Evolutionary conservation across 352 stramenopile genomes (phyloP).

Genomic region (Plasmopara muralis): DNA sequence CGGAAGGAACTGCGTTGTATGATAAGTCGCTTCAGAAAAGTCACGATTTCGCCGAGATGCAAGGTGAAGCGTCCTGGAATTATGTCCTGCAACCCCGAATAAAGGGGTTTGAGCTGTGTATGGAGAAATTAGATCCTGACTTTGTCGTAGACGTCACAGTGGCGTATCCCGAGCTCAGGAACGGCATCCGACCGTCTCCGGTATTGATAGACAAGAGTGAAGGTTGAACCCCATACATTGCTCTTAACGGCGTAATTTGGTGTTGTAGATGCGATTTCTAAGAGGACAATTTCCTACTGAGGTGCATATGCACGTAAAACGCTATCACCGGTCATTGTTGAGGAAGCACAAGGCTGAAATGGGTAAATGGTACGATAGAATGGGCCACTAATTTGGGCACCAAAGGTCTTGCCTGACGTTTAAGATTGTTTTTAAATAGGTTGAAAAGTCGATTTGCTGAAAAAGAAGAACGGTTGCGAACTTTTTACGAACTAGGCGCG

Average conservation of each 20-base stretch:
- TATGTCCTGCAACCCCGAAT: constrained; percentile 67
- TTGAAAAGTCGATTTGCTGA: constrained; percentile 59
- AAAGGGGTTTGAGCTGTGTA: constrained; percentile 62
- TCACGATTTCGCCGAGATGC: constrained; percentile 48
- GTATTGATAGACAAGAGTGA: constrained; percentile 9
- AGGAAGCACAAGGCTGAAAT: constrained; percentile 40
- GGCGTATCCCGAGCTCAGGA: constrained; percentile 62
- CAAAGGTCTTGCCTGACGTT: not conserved
- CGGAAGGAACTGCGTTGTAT: constrained; percentile 68
- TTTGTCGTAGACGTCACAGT: constrained; percentile 73
- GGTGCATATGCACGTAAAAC: constrained; percentile 68
- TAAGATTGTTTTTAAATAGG: constrained; percentile 12
- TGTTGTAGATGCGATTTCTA: constrained; percentile 42
- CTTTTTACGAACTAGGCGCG: constrained; percentile 55
- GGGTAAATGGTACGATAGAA: constrained; percentile 30
- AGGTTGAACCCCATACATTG: not conserved
- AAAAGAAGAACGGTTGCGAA: constrained; percentile 59
- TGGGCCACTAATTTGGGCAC: not conserved
- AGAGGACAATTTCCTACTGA: constrained; percentile 58
- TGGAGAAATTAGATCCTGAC: constrained; percentile 54
- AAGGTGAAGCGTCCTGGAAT: constrained; percentile 39
- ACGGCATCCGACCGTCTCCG: constrained; percentile 64
- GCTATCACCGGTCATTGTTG: constrained; percentile 43
- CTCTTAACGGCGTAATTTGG: not conserved
- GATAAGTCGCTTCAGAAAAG: constrained; percentile 56